Evolutionary conservation across 129 eudicot species (phyloP).

Genomic region (Tagetes erecta): DNA sequence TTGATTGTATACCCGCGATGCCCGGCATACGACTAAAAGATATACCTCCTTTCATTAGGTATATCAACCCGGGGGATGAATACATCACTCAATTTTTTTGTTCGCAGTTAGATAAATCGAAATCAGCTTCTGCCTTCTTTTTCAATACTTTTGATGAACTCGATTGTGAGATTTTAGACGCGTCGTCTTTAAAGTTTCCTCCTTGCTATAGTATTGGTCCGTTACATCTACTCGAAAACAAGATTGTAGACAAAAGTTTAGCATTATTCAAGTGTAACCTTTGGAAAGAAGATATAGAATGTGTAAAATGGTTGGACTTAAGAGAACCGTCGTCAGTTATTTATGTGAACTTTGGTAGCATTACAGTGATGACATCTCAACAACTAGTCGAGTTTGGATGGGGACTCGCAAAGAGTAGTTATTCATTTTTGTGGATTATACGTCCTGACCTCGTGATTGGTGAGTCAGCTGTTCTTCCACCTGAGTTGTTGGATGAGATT

Average conservation of each 20-base stretch:
- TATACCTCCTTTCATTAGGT: slow-evolving; percentile 52
- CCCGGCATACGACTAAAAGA: slow-evolving; percentile 44
- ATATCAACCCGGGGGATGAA: slow-evolving; percentile 44
- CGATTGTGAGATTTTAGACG: slow-evolving; percentile 36
- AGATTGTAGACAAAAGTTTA: slow-evolving; percentile 27
- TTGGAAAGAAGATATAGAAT: slow-evolving; percentile 56
- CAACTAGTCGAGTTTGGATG: slow-evolving; percentile 41
- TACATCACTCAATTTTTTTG: slow-evolving; percentile 34
- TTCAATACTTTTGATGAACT: slow-evolving; percentile 57
- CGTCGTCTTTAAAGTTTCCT: slow-evolving; percentile 30
- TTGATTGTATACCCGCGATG: slow-evolving; percentile 50
- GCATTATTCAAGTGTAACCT: slow-evolving; percentile 46
- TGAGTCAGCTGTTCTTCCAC: slow-evolving; percentile 25
- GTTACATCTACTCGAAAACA: slow-evolving; percentile 32
- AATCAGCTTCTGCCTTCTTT: slow-evolving; percentile 41
- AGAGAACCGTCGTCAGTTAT: slow-evolving; percentile 31
- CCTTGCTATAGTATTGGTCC: slow-evolving; percentile 52
- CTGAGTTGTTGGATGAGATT: slow-evolving; percentile 24
- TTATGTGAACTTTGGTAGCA: slow-evolving; percentile 42
- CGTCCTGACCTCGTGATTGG: slow-evolving; percentile 31
- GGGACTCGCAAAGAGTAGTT: slow-evolving; percentile 38
- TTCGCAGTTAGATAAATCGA: slow-evolving; percentile 19
- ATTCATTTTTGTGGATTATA: slow-evolving; percentile 32
- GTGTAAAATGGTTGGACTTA: slow-evolving; percentile 54
- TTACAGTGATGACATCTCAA: slow-evolving; percentile 35